phyloP scores from a whole-genome alignment of 495 filamentous ascomycete genomes.

The Annulohypoxylon nitens region DNA sequence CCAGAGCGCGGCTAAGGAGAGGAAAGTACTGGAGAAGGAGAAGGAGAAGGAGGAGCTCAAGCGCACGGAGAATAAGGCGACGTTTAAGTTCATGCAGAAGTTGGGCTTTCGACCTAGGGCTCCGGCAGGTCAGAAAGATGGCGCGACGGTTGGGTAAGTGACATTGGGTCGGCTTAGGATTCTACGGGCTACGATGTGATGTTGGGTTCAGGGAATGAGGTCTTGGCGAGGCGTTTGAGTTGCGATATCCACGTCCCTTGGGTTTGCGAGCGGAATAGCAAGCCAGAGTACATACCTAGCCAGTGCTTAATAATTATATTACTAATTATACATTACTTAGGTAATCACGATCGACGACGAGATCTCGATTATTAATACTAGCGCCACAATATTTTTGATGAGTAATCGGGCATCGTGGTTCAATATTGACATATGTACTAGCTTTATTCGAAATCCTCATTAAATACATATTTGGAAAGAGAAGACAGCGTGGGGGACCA shows the following conservation, averaged over 20 bases:
- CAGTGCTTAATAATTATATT: constrained; percentile 6
- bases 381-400: neutral
- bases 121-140: constrained; percentile 42
- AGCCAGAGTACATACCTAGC: neutral
- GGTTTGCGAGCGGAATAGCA: neutral
- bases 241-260: constrained; percentile 38
- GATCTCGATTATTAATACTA: neutral
- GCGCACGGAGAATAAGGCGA: constrained; percentile 54
- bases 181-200: neutral
- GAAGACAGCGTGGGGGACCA: neutral
- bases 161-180: neutral
- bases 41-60: constrained; percentile 52
- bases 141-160: constrained; percentile 21
- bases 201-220: neutral
- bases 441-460: neutral
- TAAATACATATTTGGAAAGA: too few relatives aligned
- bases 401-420: neutral
- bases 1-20: constrained; percentile 64
- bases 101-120: constrained; percentile 48
- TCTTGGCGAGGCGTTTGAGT: constrained; percentile 34
- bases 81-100: constrained; percentile 52
- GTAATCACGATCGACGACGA: neutral
- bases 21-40: constrained; percentile 56
- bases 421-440: too few relatives aligned
- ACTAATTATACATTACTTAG: neutral